Evolutionary conservation across 176 grass and related monocot genomes (phyloP).

Genomic region (Cenchrus purpureus): DNA sequence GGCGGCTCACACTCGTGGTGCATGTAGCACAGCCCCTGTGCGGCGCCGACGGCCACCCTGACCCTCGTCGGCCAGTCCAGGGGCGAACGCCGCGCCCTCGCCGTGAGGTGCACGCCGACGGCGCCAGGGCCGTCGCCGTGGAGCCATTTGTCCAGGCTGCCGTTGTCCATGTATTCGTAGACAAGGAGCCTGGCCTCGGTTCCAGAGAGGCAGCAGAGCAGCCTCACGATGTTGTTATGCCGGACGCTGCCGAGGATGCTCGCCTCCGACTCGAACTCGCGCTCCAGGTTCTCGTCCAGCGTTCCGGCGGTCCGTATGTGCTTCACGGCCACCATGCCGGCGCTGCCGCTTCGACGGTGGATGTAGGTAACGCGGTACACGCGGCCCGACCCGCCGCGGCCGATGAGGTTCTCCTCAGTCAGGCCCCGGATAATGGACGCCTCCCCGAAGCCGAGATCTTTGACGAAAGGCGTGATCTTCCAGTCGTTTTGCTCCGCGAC

Average conservation of each 20-base stretch:
- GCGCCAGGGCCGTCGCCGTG: conserved; percentile 19
- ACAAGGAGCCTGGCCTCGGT: conserved; percentile 73
- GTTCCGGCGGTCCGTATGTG: conserved; percentile 52
- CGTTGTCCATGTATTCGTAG: conserved; percentile 91
- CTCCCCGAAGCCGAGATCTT: conserved; percentile 56
- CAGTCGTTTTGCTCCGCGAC: conserved; percentile 36
- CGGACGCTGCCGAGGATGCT: conserved; percentile 65
- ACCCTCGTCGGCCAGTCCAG: conserved; percentile 79
- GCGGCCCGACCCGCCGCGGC: conserved; percentile 63
- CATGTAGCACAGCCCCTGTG: conserved; percentile 85
- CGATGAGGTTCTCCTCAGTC: conserved; percentile 73
- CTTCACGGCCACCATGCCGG: conserved; percentile 73
- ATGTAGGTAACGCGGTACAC: conserved; percentile 69
- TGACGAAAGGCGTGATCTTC: conserved; percentile 81
- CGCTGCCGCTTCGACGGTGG: conserved; percentile 38
- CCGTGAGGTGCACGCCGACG: neutral
- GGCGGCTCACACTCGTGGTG: conserved; percentile 77
- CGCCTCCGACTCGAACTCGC: conserved; percentile 78
- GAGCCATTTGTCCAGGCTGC: conserved; percentile 78
- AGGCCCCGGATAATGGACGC: conserved; percentile 56
- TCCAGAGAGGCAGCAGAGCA: conserved; percentile 75
- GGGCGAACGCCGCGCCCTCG: neutral
- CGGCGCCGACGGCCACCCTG: conserved; percentile 62
- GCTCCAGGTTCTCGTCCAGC: conserved; percentile 52
- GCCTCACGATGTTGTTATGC: conserved; percentile 81